These are phyloP conservation scores for Cryphonectria naterciae DNA, from an alignment of 2,329 filamentous ascomycete genomes.

Conservation along the genomic window DNA sequence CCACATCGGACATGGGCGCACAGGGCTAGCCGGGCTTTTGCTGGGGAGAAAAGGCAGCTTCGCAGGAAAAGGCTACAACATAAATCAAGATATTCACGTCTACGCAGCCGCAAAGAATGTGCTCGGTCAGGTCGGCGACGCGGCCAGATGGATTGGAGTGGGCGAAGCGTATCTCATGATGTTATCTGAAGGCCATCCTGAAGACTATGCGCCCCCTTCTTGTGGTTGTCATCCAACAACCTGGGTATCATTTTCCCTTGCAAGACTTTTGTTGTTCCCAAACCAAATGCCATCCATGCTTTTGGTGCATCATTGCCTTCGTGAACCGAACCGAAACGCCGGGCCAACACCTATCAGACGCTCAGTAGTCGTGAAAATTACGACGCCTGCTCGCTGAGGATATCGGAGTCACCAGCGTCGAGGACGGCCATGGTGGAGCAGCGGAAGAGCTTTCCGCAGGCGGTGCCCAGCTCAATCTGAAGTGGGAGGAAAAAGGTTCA, in stretches of 20 bases:
- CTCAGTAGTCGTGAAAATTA: conserved; percentile 41
- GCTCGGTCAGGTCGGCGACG: conserved; percentile 21
- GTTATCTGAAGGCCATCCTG: conserved; percentile 22
- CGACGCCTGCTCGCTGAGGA: conserved; percentile 77
- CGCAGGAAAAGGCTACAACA: neutral
- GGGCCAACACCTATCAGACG: conserved; percentile 12
- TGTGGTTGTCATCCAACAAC: conserved; percentile 23
- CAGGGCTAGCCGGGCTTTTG: neutral
- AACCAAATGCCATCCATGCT: conserved; percentile 19
- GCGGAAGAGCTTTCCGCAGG: conserved; percentile 98
- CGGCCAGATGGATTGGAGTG: conserved; percentile 28
- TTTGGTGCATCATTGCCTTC: conserved; percentile 19
- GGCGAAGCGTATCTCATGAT: conserved; percentile 27
- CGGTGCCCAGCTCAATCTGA: conserved; percentile 97
- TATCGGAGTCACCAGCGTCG: conserved; percentile 98
- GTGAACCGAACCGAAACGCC: conserved; percentile 28
- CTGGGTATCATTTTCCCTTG: conserved; percentile 28
- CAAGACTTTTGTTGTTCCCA: conserved; percentile 25
- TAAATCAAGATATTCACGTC: neutral
- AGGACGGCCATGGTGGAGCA: conserved; percentile 97
- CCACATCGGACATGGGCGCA: neutral
- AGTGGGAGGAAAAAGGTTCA: conserved; percentile 36
- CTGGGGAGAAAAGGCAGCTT: neutral
- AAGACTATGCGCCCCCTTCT: conserved; percentile 16
- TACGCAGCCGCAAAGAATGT: neutral